These are phyloP conservation scores for Cornus suecica DNA, from an alignment of 148 eudicot genomes.

Conservation along the genomic window DNA sequence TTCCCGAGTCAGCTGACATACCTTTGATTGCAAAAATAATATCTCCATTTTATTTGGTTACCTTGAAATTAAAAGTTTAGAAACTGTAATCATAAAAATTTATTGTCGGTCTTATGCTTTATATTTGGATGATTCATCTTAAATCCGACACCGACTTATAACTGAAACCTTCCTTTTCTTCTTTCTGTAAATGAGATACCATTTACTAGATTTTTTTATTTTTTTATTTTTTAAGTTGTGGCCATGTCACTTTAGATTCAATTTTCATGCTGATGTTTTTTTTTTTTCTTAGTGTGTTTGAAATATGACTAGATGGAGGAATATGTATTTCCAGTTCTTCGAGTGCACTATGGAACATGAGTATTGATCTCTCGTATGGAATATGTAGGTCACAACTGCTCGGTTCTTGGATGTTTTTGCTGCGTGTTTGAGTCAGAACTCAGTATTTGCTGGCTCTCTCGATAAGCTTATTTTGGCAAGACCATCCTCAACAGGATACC, in stretches of 20 bases:
- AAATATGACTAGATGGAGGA: not conserved
- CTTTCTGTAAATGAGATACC: not conserved
- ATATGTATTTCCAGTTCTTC: not conserved
- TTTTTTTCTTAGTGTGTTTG: not conserved
- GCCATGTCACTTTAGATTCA: no score
- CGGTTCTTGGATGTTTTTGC: slow-evolving; percentile 73
- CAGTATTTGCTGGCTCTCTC: slow-evolving; percentile 82
- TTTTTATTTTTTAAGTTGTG: no score
- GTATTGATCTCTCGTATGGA: slow-evolving; percentile 9
- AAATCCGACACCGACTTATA: not conserved
- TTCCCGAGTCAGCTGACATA: not conserved
- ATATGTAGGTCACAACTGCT: slow-evolving; percentile 65
- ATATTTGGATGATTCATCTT: not conserved
- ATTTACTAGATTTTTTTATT: not conserved
- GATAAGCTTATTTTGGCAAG: slow-evolving; percentile 55
- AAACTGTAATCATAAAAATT: not conserved
- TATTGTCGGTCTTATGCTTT: not conserved
- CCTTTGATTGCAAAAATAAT: not conserved
- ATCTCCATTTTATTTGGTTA: not conserved
- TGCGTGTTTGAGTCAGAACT: slow-evolving; percentile 82
- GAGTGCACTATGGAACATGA: slow-evolving; percentile 1
- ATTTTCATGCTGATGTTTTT: not conserved
- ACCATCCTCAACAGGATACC: slow-evolving; percentile 62
- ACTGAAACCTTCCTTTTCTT: not conserved
- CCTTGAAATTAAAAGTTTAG: not conserved